Percentiles rank a stretch among this genome's conserved stretches.
Evolutionary conservation across 2,329 filamentous ascomycete species (phyloP).

Genomic region (Fusarium anguioides): DNA sequence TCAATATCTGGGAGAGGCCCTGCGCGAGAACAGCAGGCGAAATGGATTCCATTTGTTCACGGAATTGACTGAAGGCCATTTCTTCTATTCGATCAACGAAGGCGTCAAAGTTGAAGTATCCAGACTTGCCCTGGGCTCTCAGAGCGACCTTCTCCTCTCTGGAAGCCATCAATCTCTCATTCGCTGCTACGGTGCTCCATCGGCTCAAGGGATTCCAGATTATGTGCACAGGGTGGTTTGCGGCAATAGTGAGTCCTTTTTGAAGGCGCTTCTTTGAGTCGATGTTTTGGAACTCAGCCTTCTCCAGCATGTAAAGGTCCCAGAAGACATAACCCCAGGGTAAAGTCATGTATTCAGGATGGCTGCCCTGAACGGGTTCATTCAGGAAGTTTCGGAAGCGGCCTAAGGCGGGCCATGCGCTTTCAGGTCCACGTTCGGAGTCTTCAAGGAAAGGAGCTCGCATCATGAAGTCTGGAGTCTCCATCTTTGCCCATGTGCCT

Average conservation of each 20-base stretch:
- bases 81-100: neutral
- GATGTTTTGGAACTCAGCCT: neutral
- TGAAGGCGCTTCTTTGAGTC: neutral
- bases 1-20: too few species aligned
- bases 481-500: neutral
- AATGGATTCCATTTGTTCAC: too few species aligned
- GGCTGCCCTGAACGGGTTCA: too few species aligned
- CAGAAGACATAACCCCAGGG: slow-evolving; percentile 24
- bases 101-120: slow-evolving; percentile 14
- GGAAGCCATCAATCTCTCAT: neutral
- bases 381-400: neutral
- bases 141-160: neutral
- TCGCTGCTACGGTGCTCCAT: neutral
- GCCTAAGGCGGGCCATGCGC: slow-evolving; percentile 1
- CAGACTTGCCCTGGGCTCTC: neutral
- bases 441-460: slow-evolving; percentile 22
- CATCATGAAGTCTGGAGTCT: neutral
- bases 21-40: too few species aligned
- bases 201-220: neutral
- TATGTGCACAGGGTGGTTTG: neutral
- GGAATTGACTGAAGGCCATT: too few species aligned
- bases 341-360: too few species aligned
- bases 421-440: neutral
- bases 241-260: neutral
- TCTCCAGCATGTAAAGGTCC: slow-evolving; percentile 18